Evolutionary conservation across 768 basidiomycete genomes (phyloP).

Genomic region (Boletus patriciae): DNA sequence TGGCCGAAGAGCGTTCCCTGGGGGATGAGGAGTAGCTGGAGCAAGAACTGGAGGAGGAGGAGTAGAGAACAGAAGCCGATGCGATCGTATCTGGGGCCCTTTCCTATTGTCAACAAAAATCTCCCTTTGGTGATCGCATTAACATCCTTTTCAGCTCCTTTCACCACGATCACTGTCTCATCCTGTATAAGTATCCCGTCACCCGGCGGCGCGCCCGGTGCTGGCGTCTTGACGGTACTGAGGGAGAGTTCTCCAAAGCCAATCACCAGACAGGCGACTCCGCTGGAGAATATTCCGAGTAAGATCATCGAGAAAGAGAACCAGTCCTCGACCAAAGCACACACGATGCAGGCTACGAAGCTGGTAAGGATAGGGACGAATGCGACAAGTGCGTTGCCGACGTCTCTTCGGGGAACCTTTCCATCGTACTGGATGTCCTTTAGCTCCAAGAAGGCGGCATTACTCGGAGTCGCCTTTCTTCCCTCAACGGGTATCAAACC

Average conservation of each 20-base stretch:
- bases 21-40: conserved; percentile 37
- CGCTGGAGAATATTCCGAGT: conserved; percentile 35
- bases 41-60: conserved; percentile 34
- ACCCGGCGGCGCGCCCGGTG: conserved; percentile 28
- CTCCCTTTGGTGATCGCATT: conserved; percentile 34
- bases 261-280: conserved; percentile 29
- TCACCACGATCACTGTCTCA: conserved; percentile 30
- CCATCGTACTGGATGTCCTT: conserved; percentile 22
- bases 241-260: conserved; percentile 30
- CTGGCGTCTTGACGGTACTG: conserved; percentile 17
- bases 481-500: not conserved
- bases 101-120: conserved; percentile 24
- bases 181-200: conserved; percentile 33
- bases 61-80: conserved; percentile 34
- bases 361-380: conserved; percentile 27
- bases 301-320: conserved; percentile 33
- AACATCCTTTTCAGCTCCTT: conserved; percentile 32
- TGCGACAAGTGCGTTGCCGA: conserved; percentile 17
- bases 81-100: conserved; percentile 10
- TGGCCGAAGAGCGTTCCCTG: conserved; percentile 37
- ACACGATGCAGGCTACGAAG: conserved; percentile 22
- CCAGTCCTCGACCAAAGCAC: conserved; percentile 33
- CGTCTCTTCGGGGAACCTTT: conserved; percentile 2
- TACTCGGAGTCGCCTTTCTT: conserved; percentile 18
- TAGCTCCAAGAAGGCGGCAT: conserved; percentile 25